Percentiles rank a stretch among this genome's conserved stretches.
phyloP scores from a whole-genome alignment of 257 asterid genomes.

The Craterostigma plantagineum region DNA sequence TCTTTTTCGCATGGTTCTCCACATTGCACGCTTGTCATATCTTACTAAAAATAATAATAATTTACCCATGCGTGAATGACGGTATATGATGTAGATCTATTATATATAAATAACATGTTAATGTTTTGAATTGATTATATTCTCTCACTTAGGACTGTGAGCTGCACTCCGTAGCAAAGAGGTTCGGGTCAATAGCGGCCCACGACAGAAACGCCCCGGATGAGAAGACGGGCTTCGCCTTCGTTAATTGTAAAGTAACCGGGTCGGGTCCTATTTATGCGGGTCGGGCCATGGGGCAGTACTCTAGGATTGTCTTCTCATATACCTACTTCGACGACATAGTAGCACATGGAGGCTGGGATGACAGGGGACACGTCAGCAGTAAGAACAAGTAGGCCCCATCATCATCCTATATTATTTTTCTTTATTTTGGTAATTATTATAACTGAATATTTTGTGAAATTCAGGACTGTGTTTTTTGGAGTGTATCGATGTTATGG shows the following conservation, averaged over 20 bases:
- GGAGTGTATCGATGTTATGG: conserved; percentile 29
- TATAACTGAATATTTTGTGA: too few species aligned
- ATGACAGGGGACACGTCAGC: conserved; percentile 74
- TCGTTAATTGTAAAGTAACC: conserved; percentile 48
- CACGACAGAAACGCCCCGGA: conserved; percentile 41
- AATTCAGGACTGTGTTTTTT: conserved; percentile 28
- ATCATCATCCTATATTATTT: too few species aligned
- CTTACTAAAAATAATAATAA: too few species aligned
- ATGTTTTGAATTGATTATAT: too few species aligned
- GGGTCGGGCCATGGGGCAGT: conserved; percentile 93
- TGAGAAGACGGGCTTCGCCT: conserved; percentile 69
- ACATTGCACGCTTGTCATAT: too few species aligned
- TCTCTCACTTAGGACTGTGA: conserved; percentile 60
- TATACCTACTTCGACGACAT: conserved; percentile 53
- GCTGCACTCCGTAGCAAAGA: conserved; percentile 57
- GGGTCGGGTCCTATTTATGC: conserved; percentile 66
- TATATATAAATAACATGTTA: too few species aligned
- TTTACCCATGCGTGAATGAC: too few species aligned
- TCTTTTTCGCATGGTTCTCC: too few species aligned
- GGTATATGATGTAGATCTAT: too few species aligned
- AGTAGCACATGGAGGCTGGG: conserved; percentile 92
- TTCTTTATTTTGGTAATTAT: too few species aligned
- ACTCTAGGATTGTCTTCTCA: conserved; percentile 59
- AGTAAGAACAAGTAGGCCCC: conserved; percentile 51
- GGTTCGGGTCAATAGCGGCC: conserved; percentile 81